Conservation (phyloP, 2,329 filamentous ascomycete species). For the Leptosphaerulina australis region DNA sequence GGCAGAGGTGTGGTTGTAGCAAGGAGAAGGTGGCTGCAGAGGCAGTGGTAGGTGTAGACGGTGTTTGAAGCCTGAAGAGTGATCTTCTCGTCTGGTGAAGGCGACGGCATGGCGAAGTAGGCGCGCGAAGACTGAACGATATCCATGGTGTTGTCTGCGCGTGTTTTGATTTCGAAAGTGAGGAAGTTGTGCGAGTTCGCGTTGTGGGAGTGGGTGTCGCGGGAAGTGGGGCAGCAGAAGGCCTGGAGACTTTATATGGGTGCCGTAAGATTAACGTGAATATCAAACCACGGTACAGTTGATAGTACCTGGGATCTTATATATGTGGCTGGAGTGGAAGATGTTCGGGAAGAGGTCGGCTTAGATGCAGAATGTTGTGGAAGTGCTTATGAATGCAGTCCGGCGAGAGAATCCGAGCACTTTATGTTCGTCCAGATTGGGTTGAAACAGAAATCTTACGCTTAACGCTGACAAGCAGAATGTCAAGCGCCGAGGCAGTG, state of each 20-base stretch:
- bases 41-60: conserved; percentile 66
- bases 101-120: conserved; percentile 44
- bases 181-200: conserved; percentile 16
- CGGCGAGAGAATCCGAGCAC: conserved; percentile 15
- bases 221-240: conserved; percentile 18
- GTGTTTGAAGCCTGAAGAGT: conserved; percentile 44
- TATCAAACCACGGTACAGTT: conserved; percentile 5
- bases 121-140: conserved; percentile 40
- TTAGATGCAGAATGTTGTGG: conserved; percentile 12
- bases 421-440: conserved; percentile 17
- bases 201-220: conserved; percentile 17
- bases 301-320: conserved; percentile 12
- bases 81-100: conserved; percentile 39
- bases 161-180: conserved; percentile 18
- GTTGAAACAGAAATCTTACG: conserved; percentile 21
- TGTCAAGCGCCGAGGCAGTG: conserved; percentile 16
- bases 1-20: conserved; percentile 62
- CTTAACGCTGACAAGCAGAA: conserved; percentile 17
- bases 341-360: conserved; percentile 22
- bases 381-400: conserved; percentile 17
- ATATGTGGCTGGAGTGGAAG: conserved; percentile 8
- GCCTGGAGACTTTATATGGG: conserved; percentile 18
- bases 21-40: conserved; percentile 69
- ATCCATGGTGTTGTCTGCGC: conserved; percentile 33
- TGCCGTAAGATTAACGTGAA: conserved; percentile 18